Evolutionary conservation across 768 basidiomycete species (phyloP).

Genomic region (Hysterangium stoloniferum): DNA sequence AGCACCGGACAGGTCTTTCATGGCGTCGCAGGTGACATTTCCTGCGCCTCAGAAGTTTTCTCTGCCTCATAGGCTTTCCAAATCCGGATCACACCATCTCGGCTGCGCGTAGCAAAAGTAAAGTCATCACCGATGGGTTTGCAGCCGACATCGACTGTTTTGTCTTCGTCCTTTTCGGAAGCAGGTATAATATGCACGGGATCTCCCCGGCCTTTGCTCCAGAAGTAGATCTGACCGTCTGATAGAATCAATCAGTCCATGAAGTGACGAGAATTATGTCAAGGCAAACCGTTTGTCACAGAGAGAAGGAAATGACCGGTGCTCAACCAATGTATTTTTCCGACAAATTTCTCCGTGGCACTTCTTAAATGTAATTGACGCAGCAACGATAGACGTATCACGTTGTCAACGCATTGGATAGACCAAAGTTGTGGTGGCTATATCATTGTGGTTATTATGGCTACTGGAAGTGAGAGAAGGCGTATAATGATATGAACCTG

Average conservation of each 20-base stretch:
- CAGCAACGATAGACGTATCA: no score
- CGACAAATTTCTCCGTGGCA: not conserved
- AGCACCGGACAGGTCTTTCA: no score
- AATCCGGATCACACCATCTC: slow-evolving; percentile 1
- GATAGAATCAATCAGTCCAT: not conserved
- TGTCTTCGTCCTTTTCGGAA: not conserved
- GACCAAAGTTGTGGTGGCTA: no score
- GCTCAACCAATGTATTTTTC: not conserved
- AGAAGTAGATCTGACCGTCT: not conserved
- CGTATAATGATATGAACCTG: no score
- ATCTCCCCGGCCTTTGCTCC: not conserved
- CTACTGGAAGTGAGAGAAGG: no score
- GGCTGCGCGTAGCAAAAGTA: slow-evolving; percentile 1
- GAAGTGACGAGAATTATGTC: not conserved
- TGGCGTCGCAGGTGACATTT: no score
- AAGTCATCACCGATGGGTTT: not conserved
- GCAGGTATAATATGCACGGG: not conserved
- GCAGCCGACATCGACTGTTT: not conserved
- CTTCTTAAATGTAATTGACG: no score
- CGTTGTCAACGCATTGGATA: no score
- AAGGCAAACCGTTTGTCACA: not conserved
- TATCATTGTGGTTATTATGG: no score
- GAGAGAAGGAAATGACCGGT: not conserved
- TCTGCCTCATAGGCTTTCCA: not conserved
- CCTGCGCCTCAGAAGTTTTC: no score